Evolutionary conservation across 2,329 filamentous ascomycete genomes (phyloP).

Genomic region (Cryphonectria japonica): DNA sequence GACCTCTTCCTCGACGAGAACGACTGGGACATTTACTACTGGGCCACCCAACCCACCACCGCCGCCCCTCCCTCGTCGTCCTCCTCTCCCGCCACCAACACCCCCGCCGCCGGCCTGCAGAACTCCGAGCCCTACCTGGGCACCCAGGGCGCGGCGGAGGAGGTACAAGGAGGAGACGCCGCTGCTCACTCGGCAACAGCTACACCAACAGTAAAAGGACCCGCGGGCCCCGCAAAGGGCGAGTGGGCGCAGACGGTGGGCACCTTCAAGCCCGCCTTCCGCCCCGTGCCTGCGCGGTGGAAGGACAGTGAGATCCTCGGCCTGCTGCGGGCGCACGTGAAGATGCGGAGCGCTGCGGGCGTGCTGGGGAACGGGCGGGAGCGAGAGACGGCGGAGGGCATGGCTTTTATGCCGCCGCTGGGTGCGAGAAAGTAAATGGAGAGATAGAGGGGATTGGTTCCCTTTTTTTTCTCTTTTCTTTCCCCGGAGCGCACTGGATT

Average conservation of each 20-base stretch:
- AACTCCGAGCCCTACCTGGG: slow-evolving; percentile 34
- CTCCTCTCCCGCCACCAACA: slow-evolving; percentile 31
- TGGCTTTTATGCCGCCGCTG: slow-evolving; percentile 62
- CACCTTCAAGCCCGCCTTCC: slow-evolving; percentile 90
- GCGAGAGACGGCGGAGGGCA: slow-evolving; percentile 44
- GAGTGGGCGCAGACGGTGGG: slow-evolving; percentile 98
- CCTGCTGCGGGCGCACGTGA: slow-evolving; percentile 81
- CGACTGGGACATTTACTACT: slow-evolving; percentile 99
- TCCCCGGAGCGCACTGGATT: background rate
- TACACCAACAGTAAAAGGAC: slow-evolving; percentile 32
- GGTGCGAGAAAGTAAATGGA: slow-evolving; percentile 20
- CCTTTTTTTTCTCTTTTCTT: too few species aligned
- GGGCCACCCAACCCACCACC: slow-evolving; percentile 84
- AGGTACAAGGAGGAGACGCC: slow-evolving; percentile 10
- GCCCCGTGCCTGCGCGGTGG: slow-evolving; percentile 88
- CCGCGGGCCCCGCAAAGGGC: slow-evolving; percentile 52
- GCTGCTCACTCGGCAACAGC: background rate
- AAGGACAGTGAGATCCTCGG: slow-evolving; percentile 77
- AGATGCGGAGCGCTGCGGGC: slow-evolving; percentile 66
- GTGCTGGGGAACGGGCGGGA: slow-evolving; percentile 45
- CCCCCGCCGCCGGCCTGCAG: slow-evolving; percentile 36
- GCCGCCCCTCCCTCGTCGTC: slow-evolving; percentile 54
- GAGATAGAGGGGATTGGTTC: background rate
- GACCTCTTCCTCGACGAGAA: slow-evolving; percentile 97
- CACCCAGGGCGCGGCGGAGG: slow-evolving; percentile 27